Evolutionary conservation across 345 rosid genomes (phyloP).

Genomic region (Dovyalis caffra): DNA sequence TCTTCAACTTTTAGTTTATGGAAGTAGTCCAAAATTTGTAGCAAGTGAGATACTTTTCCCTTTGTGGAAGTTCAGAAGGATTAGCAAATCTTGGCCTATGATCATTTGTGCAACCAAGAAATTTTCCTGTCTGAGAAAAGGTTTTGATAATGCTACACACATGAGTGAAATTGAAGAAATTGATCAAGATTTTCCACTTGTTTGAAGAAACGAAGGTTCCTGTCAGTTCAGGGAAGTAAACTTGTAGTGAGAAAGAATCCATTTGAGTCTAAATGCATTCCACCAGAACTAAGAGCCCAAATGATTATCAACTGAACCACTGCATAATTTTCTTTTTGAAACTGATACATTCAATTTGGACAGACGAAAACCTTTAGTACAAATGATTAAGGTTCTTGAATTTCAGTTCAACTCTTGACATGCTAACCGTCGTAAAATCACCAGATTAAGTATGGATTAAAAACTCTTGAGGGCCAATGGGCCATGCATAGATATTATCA

Average conservation of each 20-base stretch:
- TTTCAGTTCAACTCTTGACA: neutral
- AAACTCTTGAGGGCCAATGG: too few species aligned
- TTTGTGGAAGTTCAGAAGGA: neutral
- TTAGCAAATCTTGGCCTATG: neutral
- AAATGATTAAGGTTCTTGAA: too few species aligned
- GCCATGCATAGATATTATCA: too few species aligned
- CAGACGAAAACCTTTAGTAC: too few species aligned
- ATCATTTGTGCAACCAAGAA: neutral
- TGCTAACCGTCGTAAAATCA: neutral
- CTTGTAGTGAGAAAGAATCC: neutral
- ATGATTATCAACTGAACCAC: neutral
- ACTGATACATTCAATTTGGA: neutral
- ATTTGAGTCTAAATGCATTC: neutral
- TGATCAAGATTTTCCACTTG: neutral
- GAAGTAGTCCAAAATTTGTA: neutral
- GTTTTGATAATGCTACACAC: neutral
- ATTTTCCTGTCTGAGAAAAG: neutral
- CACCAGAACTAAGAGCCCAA: neutral
- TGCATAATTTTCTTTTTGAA: neutral
- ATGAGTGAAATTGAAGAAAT: slow-evolving; percentile 10
- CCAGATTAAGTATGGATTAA: too few species aligned
- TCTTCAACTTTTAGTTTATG: too few species aligned
- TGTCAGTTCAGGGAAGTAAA: neutral
- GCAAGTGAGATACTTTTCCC: neutral
- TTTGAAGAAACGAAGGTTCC: neutral